Evolutionary conservation across 495 filamentous ascomycete genomes (phyloP).

Genomic region (Aspergillus carlsbadensis): DNA sequence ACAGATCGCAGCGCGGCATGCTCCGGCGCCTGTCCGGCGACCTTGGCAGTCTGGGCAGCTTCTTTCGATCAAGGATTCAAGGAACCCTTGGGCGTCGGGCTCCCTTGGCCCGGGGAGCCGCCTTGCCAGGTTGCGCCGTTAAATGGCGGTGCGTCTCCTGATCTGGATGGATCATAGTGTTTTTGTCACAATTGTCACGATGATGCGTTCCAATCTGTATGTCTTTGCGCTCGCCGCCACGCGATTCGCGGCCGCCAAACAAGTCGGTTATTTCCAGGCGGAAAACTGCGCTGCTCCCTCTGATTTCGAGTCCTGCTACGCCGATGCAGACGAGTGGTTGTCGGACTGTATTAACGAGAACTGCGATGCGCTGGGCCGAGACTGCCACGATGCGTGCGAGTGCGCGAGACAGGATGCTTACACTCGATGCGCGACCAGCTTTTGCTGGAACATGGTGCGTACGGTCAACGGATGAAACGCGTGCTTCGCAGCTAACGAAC

Average conservation of each 20-base stretch:
- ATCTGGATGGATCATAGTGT: too few relatives aligned
- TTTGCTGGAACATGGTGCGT: constrained; percentile 9
- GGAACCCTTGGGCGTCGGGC: too few relatives aligned
- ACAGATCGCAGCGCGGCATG: too few relatives aligned
- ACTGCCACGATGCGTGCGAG: constrained; percentile 4
- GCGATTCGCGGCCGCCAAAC: neutral
- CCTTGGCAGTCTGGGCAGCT: too few relatives aligned
- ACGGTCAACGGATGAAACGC: neutral
- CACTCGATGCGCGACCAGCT: neutral
- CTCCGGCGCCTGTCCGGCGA: too few relatives aligned
- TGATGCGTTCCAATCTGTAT: neutral
- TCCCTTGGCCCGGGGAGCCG: too few relatives aligned
- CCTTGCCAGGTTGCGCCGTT: too few relatives aligned
- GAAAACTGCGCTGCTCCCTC: constrained; percentile 3
- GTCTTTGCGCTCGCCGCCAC: neutral
- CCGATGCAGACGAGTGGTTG: neutral
- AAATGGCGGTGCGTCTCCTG: too few relatives aligned
- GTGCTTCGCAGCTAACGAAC: too few relatives aligned
- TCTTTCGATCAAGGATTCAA: too few relatives aligned
- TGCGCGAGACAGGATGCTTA: neutral
- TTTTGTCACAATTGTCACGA: neutral
- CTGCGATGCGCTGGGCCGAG: neutral
- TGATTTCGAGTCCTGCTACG: constrained; percentile 5
- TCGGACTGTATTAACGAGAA: neutral
- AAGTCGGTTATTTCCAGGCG: constrained; percentile 7